Evolutionary conservation across 345 rosid species (phyloP).

Genomic region (Noccaea caerulescens): DNA sequence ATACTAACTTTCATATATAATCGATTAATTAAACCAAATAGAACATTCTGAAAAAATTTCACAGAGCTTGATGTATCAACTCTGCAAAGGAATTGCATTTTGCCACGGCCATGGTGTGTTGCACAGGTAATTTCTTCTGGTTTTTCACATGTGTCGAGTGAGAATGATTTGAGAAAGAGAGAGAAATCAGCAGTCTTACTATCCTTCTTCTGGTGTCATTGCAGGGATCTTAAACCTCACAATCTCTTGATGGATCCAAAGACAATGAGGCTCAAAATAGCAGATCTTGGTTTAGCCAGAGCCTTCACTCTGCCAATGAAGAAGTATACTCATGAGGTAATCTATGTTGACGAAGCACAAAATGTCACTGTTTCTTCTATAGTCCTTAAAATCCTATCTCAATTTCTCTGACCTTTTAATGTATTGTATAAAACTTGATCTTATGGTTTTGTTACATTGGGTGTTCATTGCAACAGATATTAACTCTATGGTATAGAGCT

Average conservation of each 20-base stretch:
- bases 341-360: background rate
- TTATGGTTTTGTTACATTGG: background rate
- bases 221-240: conserved; percentile 97
- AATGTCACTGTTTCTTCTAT: background rate
- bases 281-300: conserved; percentile 95
- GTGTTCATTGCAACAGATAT: conserved; percentile 53
- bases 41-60: background rate
- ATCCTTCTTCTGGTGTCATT: background rate
- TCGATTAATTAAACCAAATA: background rate
- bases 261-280: conserved; percentile 84
- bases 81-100: conserved; percentile 92
- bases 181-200: conserved; percentile 6
- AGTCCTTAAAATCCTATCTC: no score
- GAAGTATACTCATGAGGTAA: conserved; percentile 95
- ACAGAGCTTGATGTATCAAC: conserved; percentile 96
- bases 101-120: conserved; percentile 96
- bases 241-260: conserved; percentile 95
- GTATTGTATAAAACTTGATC: background rate
- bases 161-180: background rate
- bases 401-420: background rate
- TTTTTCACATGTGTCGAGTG: background rate
- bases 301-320: conserved; percentile 90
- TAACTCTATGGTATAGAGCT: conserved; percentile 96
- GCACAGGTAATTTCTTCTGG: conserved; percentile 63
- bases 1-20: background rate